Evolutionary conservation across 176 grass and related monocot species (phyloP).

Genomic region (Rhynchospora pubera): DNA sequence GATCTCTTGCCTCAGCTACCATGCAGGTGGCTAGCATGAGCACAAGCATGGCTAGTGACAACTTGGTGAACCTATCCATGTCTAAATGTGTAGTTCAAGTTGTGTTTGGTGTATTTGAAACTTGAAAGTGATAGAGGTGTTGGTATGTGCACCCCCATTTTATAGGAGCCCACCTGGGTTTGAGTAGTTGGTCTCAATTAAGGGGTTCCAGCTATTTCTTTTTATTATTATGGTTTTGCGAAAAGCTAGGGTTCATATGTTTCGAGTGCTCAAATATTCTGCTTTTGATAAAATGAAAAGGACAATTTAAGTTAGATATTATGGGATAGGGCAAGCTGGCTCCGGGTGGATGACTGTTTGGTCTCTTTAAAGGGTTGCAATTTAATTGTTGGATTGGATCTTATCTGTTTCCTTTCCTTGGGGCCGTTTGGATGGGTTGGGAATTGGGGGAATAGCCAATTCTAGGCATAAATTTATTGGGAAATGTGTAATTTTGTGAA

Average conservation of each 20-base stretch:
- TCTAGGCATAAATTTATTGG: too few relatives aligned
- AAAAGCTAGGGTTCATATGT: too few relatives aligned
- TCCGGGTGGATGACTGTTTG: neutral
- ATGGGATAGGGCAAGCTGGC: neutral
- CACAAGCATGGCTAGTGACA: conserved; percentile 21
- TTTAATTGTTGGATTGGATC: conserved; percentile 7
- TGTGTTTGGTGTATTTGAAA: neutral
- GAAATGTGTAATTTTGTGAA: too few relatives aligned
- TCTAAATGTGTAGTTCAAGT: neutral
- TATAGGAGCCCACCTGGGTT: neutral
- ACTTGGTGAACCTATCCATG: conserved; percentile 53
- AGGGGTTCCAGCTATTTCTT: too few relatives aligned
- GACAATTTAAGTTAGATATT: neutral
- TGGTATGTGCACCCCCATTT: neutral
- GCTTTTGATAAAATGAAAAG: too few relatives aligned
- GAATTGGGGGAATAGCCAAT: too few relatives aligned
- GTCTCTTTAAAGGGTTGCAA: conserved; percentile 13
- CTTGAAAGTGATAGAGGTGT: neutral
- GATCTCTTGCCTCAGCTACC: conserved; percentile 48
- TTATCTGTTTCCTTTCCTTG: neutral
- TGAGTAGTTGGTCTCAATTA: neutral
- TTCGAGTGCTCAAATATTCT: too few relatives aligned
- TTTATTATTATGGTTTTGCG: too few relatives aligned
- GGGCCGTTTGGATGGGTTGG: too few relatives aligned
- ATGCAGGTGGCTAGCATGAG: conserved; percentile 31